A percentile compares a stretch with the other conserved stretches of the same genome.
Conservation (phyloP, 2,329 filamentous ascomycete genomes). For the Chaetomium olivaceum region DNA sequence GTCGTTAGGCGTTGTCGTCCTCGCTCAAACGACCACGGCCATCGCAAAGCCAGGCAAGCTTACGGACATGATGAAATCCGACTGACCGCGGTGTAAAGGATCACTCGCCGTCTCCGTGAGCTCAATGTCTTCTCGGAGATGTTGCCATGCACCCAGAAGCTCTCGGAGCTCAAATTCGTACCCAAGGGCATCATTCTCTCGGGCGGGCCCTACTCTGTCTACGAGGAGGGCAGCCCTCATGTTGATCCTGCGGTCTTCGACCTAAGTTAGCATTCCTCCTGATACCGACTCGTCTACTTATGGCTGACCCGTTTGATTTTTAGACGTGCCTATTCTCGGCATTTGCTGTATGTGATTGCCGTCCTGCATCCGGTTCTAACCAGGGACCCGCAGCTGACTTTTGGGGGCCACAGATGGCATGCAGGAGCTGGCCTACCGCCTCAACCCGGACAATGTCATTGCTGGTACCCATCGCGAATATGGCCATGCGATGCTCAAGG, state of each 20-base stretch:
- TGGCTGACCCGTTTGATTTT: slow-evolving; percentile 23
- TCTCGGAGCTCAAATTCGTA: slow-evolving; percentile 73
- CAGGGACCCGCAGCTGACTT: slow-evolving; percentile 12
- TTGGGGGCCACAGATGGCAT: slow-evolving; percentile 43
- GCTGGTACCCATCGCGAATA: slow-evolving; percentile 33
- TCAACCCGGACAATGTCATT: slow-evolving; percentile 47
- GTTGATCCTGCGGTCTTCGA: slow-evolving; percentile 82
- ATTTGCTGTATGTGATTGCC: slow-evolving; percentile 34
- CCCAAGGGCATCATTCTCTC: slow-evolving; percentile 79
- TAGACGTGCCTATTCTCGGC: slow-evolving; percentile 39
- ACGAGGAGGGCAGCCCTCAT: slow-evolving; percentile 63
- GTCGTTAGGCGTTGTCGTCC: neutral
- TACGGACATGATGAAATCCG: neutral
- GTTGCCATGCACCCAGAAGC: slow-evolving; percentile 82
- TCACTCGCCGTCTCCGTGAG: slow-evolving; percentile 30
- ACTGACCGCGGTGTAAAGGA: slow-evolving; percentile 24
- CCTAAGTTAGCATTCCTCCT: slow-evolving; percentile 51
- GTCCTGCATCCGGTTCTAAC: neutral
- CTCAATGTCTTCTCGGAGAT: slow-evolving; percentile 70
- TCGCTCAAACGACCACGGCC: neutral
- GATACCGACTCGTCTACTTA: slow-evolving; percentile 44
- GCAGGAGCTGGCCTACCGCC: slow-evolving; percentile 73
- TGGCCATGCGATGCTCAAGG: slow-evolving; percentile 53
- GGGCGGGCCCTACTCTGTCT: slow-evolving; percentile 68
- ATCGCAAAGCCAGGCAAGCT: neutral